A percentile compares a stretch with the other conserved stretches of the same genome.
These are phyloP conservation scores for Phoenix dactylifera DNA, from an alignment of 176 grass and related monocot genomes.

Conservation along the genomic window DNA sequence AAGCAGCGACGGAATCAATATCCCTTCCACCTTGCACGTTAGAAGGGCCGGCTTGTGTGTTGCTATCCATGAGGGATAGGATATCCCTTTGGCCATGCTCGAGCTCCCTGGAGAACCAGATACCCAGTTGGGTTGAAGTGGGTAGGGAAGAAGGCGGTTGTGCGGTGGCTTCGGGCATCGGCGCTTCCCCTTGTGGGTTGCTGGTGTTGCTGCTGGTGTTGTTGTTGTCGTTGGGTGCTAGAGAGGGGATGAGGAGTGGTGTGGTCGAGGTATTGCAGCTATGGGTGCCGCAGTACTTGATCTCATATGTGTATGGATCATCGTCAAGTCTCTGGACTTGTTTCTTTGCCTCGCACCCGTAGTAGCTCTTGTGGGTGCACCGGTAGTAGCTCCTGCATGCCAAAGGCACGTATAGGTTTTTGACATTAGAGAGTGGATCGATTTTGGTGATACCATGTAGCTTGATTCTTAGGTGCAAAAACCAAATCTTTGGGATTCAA, in stretches of 20 bases:
- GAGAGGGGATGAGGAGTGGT: constrained; percentile 42
- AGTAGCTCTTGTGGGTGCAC: constrained; percentile 90
- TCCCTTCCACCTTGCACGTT: constrained; percentile 14
- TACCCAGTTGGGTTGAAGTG: constrained; percentile 49
- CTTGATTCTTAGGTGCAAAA: too few species aligned
- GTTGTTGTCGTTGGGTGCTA: background rate
- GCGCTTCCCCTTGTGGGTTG: background rate
- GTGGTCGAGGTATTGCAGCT: constrained; percentile 71
- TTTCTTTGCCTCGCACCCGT: constrained; percentile 85
- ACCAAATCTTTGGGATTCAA: too few species aligned
- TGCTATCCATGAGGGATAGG: background rate
- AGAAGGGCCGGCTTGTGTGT: background rate
- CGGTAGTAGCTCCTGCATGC: constrained; percentile 90
- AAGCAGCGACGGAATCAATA: constrained; percentile 37
- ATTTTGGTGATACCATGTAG: too few species aligned
- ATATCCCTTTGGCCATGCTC: background rate
- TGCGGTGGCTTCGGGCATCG: background rate
- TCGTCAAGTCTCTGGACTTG: constrained; percentile 71
- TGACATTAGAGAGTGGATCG: too few species aligned
- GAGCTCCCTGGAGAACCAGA: constrained; percentile 24
- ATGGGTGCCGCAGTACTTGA: constrained; percentile 71
- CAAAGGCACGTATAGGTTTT: too few species aligned
- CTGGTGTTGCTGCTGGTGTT: background rate
- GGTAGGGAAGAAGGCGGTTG: constrained; percentile 19
- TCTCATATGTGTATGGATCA: constrained; percentile 65